These are phyloP conservation scores for Hibiscus syriacus DNA, from an alignment of 345 rosid species.

Conservation along the genomic window DNA sequence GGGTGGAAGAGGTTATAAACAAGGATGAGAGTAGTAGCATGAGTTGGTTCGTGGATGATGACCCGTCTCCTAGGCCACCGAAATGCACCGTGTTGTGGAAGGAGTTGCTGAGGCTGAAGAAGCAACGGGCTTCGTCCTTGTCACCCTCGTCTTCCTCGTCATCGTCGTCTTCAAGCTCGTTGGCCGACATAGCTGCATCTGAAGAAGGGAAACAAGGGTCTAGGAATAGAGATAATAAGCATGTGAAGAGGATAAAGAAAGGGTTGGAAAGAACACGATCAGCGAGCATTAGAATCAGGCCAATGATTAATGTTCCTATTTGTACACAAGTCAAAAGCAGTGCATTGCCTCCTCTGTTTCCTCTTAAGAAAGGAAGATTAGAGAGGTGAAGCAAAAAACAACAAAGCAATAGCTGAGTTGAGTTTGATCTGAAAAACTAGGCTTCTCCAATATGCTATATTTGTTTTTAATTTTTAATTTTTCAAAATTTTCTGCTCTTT, in stretches of 20 bases:
- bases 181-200: slow-evolving; percentile 17
- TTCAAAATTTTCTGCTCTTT: slow-evolving; percentile 15
- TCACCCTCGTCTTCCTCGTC: slow-evolving; percentile 23
- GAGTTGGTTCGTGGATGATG: slow-evolving; percentile 84
- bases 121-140: slow-evolving; percentile 52
- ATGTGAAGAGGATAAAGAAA: slow-evolving; percentile 52
- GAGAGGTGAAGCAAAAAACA: slow-evolving; percentile 36
- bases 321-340: slow-evolving; percentile 43
- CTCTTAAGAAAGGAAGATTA: slow-evolving; percentile 45
- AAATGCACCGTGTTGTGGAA: slow-evolving; percentile 70
- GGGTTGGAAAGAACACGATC: slow-evolving; percentile 67
- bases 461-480: neutral
- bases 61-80: slow-evolving; percentile 60
- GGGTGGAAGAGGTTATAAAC: slow-evolving; percentile 13
- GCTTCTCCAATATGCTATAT: slow-evolving; percentile 12
- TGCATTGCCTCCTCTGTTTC: slow-evolving; percentile 50
- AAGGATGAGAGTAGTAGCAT: slow-evolving; percentile 39
- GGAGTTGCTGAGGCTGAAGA: slow-evolving; percentile 77
- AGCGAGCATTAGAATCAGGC: slow-evolving; percentile 52
- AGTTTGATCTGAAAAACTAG: slow-evolving; percentile 9
- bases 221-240: slow-evolving; percentile 30
- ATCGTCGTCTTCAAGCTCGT: slow-evolving; percentile 47
- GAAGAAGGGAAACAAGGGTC: slow-evolving; percentile 29
- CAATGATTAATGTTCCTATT: slow-evolving; percentile 61
- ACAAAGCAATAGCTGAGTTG: neutral